phyloP scores from a whole-genome alignment of 1,284 basidiomycete genomes.

The Mycena sp. region DNA sequence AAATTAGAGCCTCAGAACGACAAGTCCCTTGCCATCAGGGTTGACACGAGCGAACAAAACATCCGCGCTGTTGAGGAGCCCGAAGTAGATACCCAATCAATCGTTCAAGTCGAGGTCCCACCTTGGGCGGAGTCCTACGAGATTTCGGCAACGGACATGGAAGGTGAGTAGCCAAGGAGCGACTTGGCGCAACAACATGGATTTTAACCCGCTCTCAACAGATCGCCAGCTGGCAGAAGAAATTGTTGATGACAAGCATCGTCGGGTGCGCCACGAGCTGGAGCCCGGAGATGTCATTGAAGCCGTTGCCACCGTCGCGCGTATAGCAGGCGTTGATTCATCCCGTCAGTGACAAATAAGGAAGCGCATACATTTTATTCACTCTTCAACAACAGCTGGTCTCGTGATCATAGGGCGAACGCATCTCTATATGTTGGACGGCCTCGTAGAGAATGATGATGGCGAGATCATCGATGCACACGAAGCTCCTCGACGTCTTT shows the following conservation, averaged over 20 bases:
- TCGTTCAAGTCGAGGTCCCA: slow-evolving; percentile 67
- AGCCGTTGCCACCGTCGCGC: slow-evolving; percentile 87
- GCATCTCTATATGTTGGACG: slow-evolving; percentile 92
- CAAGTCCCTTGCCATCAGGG: slow-evolving; percentile 57
- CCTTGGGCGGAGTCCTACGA: slow-evolving; percentile 87
- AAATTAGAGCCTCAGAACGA: slow-evolving; percentile 74
- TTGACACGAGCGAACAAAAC: slow-evolving; percentile 55
- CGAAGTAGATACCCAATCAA: slow-evolving; percentile 68
- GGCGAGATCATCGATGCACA: slow-evolving; percentile 92
- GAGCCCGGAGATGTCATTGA: slow-evolving; percentile 93
- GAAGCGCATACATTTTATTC: slow-evolving; percentile 17
- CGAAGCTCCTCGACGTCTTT: slow-evolving; percentile 85
- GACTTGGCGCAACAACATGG: too few species aligned
- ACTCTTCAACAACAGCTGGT: slow-evolving; percentile 62
- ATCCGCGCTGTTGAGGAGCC: slow-evolving; percentile 68
- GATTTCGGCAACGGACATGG: slow-evolving; percentile 69
- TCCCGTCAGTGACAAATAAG: slow-evolving; percentile 69
- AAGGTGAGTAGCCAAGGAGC: slow-evolving; percentile 51
- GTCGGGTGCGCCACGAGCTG: slow-evolving; percentile 84
- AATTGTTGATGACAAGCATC: slow-evolving; percentile 79
- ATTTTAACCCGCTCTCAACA: slow-evolving; percentile 28
- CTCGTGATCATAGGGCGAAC: slow-evolving; percentile 87
- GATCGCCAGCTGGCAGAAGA: slow-evolving; percentile 74
- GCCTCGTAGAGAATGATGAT: slow-evolving; percentile 87
- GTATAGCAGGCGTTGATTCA: slow-evolving; percentile 88